phyloP scores from a whole-genome alignment of 2,329 filamentous ascomycete species.

The Colletotrichum sansevieriae region DNA sequence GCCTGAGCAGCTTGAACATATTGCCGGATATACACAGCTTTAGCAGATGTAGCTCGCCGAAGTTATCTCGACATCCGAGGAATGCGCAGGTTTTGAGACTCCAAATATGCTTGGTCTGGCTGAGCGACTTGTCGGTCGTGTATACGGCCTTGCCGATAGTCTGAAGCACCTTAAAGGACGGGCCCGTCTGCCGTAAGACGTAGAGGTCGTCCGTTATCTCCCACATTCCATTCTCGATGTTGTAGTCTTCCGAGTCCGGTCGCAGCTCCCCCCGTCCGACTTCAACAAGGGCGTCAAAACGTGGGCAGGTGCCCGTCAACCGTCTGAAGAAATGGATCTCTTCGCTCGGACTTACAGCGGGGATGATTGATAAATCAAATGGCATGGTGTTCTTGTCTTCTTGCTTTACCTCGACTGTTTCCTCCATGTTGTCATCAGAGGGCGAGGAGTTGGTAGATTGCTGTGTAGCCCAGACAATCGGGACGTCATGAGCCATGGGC shows the following conservation, averaged over 20 bases:
- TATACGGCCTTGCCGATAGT: accelerated
- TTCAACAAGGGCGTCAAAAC: not conserved
- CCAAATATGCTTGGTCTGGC: not conserved
- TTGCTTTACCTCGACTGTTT: not conserved
- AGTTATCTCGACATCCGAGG: not conserved
- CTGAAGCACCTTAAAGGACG: not conserved
- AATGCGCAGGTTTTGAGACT: slow-evolving; percentile 7
- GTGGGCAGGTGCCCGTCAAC: not conserved
- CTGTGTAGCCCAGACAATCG: no score
- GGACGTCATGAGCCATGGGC: no score
- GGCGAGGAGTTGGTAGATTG: no score
- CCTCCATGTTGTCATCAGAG: no score
- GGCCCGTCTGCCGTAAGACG: not conserved
- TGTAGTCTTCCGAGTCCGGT: not conserved
- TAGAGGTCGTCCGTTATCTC: not conserved
- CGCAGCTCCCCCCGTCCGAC: not conserved
- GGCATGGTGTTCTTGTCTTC: not conserved
- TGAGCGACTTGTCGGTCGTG: accelerated
- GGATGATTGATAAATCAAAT: not conserved
- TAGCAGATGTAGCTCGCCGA: accelerated
- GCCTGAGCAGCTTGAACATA: not conserved
- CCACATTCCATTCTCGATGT: not conserved
- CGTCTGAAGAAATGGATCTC: slow-evolving; percentile 22
- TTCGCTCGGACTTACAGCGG: not conserved
- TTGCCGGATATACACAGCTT: not conserved